A percentile compares a stretch with the other conserved stretches of the same genome.
These are phyloP conservation scores for Colletotrichum incanum DNA, from an alignment of 2,329 filamentous ascomycete genomes.

Conservation along the genomic window DNA sequence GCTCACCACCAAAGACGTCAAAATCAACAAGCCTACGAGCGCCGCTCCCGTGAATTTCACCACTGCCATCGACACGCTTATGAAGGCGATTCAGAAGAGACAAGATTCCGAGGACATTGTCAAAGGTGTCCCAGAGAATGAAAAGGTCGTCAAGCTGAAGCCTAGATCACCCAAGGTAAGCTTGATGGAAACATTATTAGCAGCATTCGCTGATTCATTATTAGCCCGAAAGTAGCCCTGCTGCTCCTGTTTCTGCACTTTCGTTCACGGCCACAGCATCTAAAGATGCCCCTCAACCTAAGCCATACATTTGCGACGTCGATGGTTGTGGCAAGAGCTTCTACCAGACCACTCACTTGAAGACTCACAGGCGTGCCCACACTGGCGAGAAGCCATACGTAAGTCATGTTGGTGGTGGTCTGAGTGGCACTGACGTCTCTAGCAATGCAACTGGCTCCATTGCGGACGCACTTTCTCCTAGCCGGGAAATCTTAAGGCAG, in stretches of 20 bases:
- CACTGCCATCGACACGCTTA: conserved; percentile 89
- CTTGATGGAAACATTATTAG: neutral
- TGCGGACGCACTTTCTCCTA: conserved; percentile 91
- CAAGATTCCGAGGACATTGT: conserved; percentile 56
- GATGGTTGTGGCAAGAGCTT: conserved; percentile 86
- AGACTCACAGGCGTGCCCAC: conserved; percentile 90
- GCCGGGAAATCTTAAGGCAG: conserved; percentile 88
- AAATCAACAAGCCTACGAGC: conserved; percentile 62
- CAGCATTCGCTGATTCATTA: neutral
- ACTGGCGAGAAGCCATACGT: conserved; percentile 94
- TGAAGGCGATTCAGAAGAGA: conserved; percentile 88
- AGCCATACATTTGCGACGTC: conserved; percentile 81
- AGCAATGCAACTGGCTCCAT: conserved; percentile 78
- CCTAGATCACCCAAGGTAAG: conserved; percentile 29
- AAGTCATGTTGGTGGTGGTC: conserved; percentile 56
- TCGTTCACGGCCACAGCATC: neutral
- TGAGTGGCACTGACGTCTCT: conserved; percentile 47
- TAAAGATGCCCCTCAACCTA: conserved; percentile 53
- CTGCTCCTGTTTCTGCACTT: neutral
- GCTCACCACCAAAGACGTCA: conserved; percentile 57
- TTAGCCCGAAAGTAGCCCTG: neutral
- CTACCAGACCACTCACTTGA: conserved; percentile 91
- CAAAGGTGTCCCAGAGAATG: conserved; percentile 44
- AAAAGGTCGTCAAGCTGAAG: conserved; percentile 38
- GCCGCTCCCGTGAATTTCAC: conserved; percentile 74